These are phyloP conservation scores for Boletus edulis DNA, from an alignment of 768 basidiomycete genomes.

Conservation along the genomic window DNA sequence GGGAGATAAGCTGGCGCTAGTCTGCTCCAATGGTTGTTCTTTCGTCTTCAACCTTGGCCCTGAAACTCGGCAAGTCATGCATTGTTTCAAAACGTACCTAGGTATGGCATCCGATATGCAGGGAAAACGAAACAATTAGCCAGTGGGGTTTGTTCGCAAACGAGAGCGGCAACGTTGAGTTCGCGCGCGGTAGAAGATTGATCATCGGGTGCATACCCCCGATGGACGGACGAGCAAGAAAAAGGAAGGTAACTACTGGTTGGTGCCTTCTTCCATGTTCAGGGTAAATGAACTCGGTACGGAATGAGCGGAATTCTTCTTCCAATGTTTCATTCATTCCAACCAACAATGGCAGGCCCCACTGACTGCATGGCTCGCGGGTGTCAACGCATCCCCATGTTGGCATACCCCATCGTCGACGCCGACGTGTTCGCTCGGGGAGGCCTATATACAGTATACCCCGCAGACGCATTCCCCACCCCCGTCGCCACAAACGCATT, in stretches of 20 bases:
- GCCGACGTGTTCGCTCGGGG: background rate
- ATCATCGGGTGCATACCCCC: slow-evolving; percentile 19
- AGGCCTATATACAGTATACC: background rate
- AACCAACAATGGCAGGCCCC: background rate
- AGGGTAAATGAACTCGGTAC: slow-evolving; percentile 9
- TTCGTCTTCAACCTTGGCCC: slow-evolving; percentile 19
- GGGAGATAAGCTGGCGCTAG: slow-evolving; percentile 28
- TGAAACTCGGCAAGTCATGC: slow-evolving; percentile 5
- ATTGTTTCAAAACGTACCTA: background rate
- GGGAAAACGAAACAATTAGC: background rate
- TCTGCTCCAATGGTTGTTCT: no score
- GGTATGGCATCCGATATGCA: background rate
- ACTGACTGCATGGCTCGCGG: slow-evolving; percentile 1
- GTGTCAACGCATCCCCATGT: background rate
- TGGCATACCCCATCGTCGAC: slow-evolving; percentile 2
- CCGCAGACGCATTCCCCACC: background rate
- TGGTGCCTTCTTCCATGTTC: slow-evolving; percentile 6
- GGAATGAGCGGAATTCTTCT: slow-evolving; percentile 14
- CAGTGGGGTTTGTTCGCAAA: slow-evolving; percentile 11
- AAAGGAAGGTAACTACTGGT: slow-evolving; percentile 6
- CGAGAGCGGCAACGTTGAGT: slow-evolving; percentile 22
- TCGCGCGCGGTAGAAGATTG: slow-evolving; percentile 24
- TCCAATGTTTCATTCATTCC: slow-evolving; percentile 13
- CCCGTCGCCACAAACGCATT: background rate
- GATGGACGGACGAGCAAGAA: slow-evolving; percentile 12